Conservation (phyloP, 2,329 filamentous ascomycete species). For the Colletotrichum lindemuthianum region DNA sequence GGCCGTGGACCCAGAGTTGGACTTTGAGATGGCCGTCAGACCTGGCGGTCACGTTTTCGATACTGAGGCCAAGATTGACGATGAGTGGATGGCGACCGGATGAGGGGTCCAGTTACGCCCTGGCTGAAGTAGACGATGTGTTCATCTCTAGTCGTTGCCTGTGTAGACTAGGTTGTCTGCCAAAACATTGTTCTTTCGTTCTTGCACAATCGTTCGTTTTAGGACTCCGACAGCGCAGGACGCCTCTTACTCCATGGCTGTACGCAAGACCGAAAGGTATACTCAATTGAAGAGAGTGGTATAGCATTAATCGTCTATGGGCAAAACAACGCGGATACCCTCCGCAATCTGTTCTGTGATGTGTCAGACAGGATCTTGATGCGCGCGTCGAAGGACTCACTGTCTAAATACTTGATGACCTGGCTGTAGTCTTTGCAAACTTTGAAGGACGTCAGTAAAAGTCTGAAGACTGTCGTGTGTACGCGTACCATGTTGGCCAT, state of each 20-base stretch:
- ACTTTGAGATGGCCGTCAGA: not conserved
- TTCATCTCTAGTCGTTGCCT: no score
- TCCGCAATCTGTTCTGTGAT: conserved; percentile 38
- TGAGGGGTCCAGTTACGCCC: not conserved
- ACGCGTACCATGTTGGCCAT: conserved; percentile 49
- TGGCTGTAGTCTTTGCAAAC: conserved; percentile 52
- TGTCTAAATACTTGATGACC: conserved; percentile 49
- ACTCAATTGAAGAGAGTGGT: not conserved
- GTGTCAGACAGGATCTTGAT: not conserved
- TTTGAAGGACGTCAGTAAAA: conserved; percentile 21
- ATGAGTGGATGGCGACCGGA: conserved; percentile 16
- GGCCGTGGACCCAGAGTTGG: conserved; percentile 8
- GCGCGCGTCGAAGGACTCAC: conserved; percentile 25
- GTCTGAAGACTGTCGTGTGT: conserved; percentile 14
- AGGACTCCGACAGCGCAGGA: not conserved
- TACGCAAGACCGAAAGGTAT: not conserved
- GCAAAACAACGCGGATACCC: conserved; percentile 39
- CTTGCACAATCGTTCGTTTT: no score
- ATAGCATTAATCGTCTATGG: conserved; percentile 37
- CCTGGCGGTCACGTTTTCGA: conserved; percentile 27
- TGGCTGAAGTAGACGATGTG: conserved; percentile 8
- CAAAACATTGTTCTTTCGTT: no score
- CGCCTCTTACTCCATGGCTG: not conserved
- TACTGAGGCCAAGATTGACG: conserved; percentile 5
- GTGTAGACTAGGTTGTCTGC: no score